Evolutionary conservation across 2,329 filamentous ascomycete genomes (phyloP).

Genomic region (Madurella mycetomatis): DNA sequence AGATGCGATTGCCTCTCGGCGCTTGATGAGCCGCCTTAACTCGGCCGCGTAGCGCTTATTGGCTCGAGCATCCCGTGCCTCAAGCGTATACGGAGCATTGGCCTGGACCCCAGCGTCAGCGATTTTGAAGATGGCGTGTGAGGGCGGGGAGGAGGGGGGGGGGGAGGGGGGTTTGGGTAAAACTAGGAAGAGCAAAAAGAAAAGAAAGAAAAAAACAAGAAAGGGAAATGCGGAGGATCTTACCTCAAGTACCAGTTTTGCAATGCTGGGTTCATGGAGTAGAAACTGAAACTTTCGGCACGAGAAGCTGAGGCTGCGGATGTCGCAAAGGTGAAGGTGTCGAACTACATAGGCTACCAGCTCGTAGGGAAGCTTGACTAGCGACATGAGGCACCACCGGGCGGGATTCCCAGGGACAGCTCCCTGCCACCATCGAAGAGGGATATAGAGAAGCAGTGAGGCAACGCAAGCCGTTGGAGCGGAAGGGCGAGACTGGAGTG

Average conservation of each 20-base stretch:
- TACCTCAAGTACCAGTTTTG: constrained; percentile 56
- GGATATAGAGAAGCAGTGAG: neutral
- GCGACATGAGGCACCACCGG: constrained; percentile 27
- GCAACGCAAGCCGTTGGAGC: neutral
- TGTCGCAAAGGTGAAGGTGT: constrained; percentile 53
- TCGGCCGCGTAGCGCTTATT: constrained; percentile 44
- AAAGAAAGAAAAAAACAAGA: too few relatives aligned
- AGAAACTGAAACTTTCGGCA: constrained; percentile 49
- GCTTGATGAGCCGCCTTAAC: constrained; percentile 57
- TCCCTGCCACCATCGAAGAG: constrained; percentile 13
- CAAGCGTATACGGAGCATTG: constrained; percentile 30
- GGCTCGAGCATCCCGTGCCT: constrained; percentile 31
- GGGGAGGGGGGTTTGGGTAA: too few relatives aligned
- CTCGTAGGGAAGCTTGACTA: constrained; percentile 54
- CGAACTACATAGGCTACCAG: constrained; percentile 56
- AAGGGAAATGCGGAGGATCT: too few relatives aligned
- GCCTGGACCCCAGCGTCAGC: constrained; percentile 24
- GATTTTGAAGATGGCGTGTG: neutral
- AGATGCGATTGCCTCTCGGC: constrained; percentile 54
- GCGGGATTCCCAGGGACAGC: constrained; percentile 1
- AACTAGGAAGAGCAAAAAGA: too few relatives aligned
- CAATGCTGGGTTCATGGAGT: constrained; percentile 51
- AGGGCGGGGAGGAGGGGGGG: too few relatives aligned
- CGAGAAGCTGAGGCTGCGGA: constrained; percentile 51
- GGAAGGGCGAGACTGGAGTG: neutral